A percentile compares a stretch with the other conserved stretches of the same genome.
Evolutionary conservation across 2,329 filamentous ascomycete genomes (phyloP).

Genomic region (Neurospora crassa): DNA sequence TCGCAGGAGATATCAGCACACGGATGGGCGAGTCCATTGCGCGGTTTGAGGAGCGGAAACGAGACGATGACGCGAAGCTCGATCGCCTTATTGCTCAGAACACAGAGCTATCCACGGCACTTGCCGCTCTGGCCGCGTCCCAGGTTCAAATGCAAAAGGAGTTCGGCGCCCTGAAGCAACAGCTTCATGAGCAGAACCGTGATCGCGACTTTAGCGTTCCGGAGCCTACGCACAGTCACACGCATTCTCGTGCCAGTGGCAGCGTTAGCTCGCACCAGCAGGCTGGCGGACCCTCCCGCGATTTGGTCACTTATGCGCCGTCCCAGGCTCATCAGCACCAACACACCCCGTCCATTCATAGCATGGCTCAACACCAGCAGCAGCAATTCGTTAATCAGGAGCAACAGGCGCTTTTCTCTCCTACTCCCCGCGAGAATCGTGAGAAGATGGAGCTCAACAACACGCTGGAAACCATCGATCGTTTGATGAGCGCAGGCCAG

Average conservation of each 20-base stretch:
- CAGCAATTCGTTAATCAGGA: conserved; percentile 13
- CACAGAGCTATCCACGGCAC: conserved; percentile 55
- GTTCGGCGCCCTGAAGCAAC: conserved; percentile 36
- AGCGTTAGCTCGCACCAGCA: conserved; percentile 12
- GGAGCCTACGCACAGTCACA: conserved; percentile 10
- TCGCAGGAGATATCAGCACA: conserved; percentile 59
- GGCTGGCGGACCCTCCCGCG: conserved; percentile 8
- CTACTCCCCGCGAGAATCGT: conserved; percentile 30
- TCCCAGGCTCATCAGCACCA: conserved; percentile 15
- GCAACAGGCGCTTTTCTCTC: conserved; percentile 28
- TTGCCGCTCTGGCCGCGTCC: conserved; percentile 58
- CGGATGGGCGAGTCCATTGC: conserved; percentile 43
- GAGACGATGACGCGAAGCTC: conserved; percentile 53
- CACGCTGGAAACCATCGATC: conserved; percentile 49
- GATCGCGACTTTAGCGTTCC: conserved; percentile 9
- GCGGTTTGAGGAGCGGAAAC: conserved; percentile 40
- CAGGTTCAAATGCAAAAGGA: conserved; percentile 61
- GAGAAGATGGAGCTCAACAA: conserved; percentile 47
- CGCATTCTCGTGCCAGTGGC: conserved; percentile 10
- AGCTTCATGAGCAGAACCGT: conserved; percentile 18
- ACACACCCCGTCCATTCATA: conserved; percentile 15
- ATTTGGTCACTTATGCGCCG: conserved; percentile 13
- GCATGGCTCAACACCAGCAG: conserved; percentile 15
- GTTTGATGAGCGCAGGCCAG: conserved; percentile 50
- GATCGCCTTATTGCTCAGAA: conserved; percentile 62